Conservation (phyloP, 208 protist species). For the Acanthamoeba pearcei region DNA sequence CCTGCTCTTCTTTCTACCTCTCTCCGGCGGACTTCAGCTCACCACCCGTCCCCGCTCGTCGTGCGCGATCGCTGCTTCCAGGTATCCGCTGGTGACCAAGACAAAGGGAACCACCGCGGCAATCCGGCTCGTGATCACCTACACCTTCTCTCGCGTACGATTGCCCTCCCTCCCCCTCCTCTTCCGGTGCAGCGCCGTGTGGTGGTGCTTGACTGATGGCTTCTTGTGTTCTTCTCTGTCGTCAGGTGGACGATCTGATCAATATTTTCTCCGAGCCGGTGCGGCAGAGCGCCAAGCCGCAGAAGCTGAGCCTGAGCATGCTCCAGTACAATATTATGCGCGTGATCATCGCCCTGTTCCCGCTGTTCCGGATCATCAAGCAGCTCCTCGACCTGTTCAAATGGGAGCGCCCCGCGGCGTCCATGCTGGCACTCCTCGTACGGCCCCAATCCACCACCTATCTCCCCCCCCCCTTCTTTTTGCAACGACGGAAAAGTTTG, state of each 20-base stretch:
- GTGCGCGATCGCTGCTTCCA: not conserved
- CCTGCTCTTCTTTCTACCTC: not conserved
- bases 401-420: constrained; percentile 40
- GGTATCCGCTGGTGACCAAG: constrained; percentile 36
- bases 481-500: not conserved
- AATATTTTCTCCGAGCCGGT: constrained; percentile 69
- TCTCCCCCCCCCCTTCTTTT: too few relatives aligned
- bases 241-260: constrained; percentile 67
- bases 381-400: constrained; percentile 62
- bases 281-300: not conserved
- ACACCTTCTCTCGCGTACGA: constrained; percentile 26
- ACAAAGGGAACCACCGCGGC: not conserved
- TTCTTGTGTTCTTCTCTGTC: not conserved
- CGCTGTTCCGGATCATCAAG: constrained; percentile 70
- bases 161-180: not conserved
- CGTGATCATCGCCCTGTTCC: constrained; percentile 64
- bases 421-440: constrained; percentile 49
- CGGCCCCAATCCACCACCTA: not conserved
- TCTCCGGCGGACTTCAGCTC: not conserved
- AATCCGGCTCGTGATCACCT: constrained; percentile 45
- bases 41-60: not conserved
- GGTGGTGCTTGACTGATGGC: not conserved
- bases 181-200: too few relatives aligned
- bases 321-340: constrained; percentile 76
- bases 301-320: constrained; percentile 64